Base-by-base conservation (phyloP, 768 basidiomycete species). In the Tremella mesenterica region DNA sequence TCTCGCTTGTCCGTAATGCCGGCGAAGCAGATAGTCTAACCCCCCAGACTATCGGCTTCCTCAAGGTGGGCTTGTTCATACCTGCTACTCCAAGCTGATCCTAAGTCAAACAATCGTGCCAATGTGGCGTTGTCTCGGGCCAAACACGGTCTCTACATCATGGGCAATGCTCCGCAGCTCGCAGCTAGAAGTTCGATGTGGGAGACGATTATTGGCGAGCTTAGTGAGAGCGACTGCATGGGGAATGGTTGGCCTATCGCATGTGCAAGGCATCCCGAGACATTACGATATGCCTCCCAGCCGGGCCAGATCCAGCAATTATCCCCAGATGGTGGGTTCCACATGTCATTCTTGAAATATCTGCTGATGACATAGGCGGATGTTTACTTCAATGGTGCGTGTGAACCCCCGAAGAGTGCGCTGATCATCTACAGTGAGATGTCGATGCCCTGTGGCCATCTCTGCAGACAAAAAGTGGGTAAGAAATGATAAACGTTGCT, bases 61-160 rank as follows among this genome's bases (percentile, higher is more conserved):
- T 88, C 48, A 85, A 81, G 77, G 85, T 83, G 48, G 49, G 65
- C 9, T n/a, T 30, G 13, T 25, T 2, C 20, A 26, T 20, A 48
- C 16, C 27, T 25, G 10, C 8, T 10, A 38, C n/a, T n/a, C n/a
- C 48, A 8, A 30, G 16, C 44, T 6, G 18, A n/a, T 13, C 3
- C 7, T 23, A 27, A 64, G 58, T 41, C 53, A 3, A 51, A 48
- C 18, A 67, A 64, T 34, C 50, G 65, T 18, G 54, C 54, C 36
- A 67, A 75, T 46, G 86, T 87, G 36, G 84, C 86, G 0, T 67
- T 88, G 3, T 86, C 85, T 20, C 78, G 86, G 20, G 85, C 86
- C 3, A 79, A 80, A 45, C 81, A 88, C 55, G 86, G 86, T 4
- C 73, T 88, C 1, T 87, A 78, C 61, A 80, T 88, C 28, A 71